A percentile compares a stretch with the other conserved stretches of the same genome.
These are phyloP conservation scores for Grosmannia serpens DNA, from an alignment of 2,329 filamentous ascomycete species.

Conservation along the genomic window DNA sequence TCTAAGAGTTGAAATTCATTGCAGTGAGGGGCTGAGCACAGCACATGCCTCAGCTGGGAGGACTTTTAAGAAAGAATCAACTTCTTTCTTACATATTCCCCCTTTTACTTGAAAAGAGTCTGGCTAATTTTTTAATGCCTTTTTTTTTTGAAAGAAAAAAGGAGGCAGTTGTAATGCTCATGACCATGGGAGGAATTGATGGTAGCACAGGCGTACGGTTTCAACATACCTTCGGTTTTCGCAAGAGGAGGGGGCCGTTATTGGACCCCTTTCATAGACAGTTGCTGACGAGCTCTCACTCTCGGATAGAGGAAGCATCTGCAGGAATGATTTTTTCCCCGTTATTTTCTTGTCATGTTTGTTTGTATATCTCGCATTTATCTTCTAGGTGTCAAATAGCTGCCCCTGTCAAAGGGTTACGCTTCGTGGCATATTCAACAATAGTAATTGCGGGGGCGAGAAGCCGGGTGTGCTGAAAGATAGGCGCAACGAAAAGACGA, in stretches of 20 bases:
- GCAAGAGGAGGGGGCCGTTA: background rate
- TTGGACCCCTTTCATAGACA: background rate
- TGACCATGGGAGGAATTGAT: constrained; percentile 8
- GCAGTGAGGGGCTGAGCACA: background rate
- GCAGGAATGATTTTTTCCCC: background rate
- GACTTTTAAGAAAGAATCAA: constrained; percentile 5
- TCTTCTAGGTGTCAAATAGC: background rate
- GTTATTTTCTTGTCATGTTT: background rate
- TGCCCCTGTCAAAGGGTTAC: background rate
- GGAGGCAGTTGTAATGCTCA: constrained; percentile 10
- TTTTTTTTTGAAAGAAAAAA: background rate
- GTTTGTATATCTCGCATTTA: background rate
- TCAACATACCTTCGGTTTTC: constrained; percentile 14
- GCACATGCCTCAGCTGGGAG: background rate
- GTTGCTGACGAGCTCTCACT: background rate
- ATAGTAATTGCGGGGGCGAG: background rate
- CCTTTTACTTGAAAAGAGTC: background rate
- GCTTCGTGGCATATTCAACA: background rate
- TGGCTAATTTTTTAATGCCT: background rate
- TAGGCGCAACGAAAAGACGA: background rate
- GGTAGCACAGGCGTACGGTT: constrained; percentile 16
- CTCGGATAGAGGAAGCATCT: background rate
- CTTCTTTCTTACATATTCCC: constrained; percentile 2
- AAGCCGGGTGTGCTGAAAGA: background rate
- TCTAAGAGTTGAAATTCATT: constrained; percentile 44